Base-by-base conservation (phyloP, 768 basidiomycete genomes). In the Pisolithus sp. region DNA sequence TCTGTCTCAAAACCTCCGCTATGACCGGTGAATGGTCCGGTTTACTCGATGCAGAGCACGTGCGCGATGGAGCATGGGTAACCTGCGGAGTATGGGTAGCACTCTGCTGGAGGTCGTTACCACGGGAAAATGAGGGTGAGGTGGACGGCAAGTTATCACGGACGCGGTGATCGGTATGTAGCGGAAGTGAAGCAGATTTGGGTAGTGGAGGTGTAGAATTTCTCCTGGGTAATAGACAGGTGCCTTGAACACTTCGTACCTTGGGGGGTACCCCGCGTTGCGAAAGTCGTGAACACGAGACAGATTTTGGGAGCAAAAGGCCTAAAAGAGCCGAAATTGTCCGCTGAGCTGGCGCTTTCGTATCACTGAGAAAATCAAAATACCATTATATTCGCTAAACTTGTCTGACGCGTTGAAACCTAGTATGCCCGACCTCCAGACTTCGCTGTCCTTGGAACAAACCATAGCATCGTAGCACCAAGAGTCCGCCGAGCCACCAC, bases 191-290 rank as follows among this genome's bases (percentile, higher is more conserved):
- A 15, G 77, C 89, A 4, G 89, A 86, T 69, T 91, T 88, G 23
- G 89, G 89, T 18, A 91, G 74, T 34, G 90, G 90, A 1, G 90
- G 89, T 0, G 86, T 82, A n/a, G 78, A 79, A 62, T 79, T 87
- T 51, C 87, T 80, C 24, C 72, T 68, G 21, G 76, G 64, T n/a
- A 60, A 49, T 20, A 60, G 55, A 38, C 58, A 59, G 40, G 70
- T 64, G 44, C 72, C 71, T 52, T 76, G 77, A 49, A 71, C 65
- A n/a, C 81, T 81, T 57, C 78, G 69, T 31, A 82, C 64, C 55
- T 71, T 80, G 31, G 83, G 81, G 24, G 83, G 80, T 17, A 77
- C 73, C 42, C 75, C 77, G 51, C 76, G 64, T 50, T 68, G 68
- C 52, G 68, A 63, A 40, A 71, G 62, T 63, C 71, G 71, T 58